Conservation (phyloP, 805 yeast genomes). For the Candida ovalis region DNA sequence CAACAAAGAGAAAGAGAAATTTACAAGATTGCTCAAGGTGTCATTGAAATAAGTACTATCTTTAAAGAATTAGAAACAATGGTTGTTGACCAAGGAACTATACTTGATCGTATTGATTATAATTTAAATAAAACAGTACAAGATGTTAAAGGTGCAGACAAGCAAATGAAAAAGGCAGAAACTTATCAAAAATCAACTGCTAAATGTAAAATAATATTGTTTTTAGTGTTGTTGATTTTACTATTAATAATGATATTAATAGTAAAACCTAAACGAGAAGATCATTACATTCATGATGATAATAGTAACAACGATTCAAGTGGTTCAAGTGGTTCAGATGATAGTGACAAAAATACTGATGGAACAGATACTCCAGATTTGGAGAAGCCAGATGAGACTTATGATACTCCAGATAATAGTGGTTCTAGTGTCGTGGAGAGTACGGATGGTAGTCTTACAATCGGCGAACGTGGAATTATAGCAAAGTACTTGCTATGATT, state of each 20-base stretch:
- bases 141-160: slow-evolving; percentile 72
- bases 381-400: neutral
- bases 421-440: neutral
- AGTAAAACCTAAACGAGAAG: slow-evolving; percentile 50
- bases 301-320: neutral
- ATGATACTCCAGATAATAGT: neutral
- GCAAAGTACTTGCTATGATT: neutral
- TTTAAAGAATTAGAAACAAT: slow-evolving; percentile 89
- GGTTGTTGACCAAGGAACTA: slow-evolving; percentile 93
- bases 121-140: slow-evolving; percentile 78
- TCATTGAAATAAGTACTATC: slow-evolving; percentile 86
- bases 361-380: neutral
- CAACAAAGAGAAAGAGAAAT: slow-evolving; percentile 86
- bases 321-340: too few species aligned
- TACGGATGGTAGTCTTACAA: neutral
- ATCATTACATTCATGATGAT: slow-evolving; percentile 27
- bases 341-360: slow-evolving; percentile 8
- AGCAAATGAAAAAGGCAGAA: slow-evolving; percentile 73
- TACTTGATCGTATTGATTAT: slow-evolving; percentile 90
- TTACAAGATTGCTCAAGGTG: slow-evolving; percentile 87
- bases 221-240: slow-evolving; percentile 66
- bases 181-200: slow-evolving; percentile 82
- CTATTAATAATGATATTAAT: slow-evolving; percentile 67
- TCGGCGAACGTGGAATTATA: neutral
- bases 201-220: slow-evolving; percentile 82